phyloP scores from a whole-genome alignment of 1,284 basidiomycete species.

The Moesziomyces sp. region DNA sequence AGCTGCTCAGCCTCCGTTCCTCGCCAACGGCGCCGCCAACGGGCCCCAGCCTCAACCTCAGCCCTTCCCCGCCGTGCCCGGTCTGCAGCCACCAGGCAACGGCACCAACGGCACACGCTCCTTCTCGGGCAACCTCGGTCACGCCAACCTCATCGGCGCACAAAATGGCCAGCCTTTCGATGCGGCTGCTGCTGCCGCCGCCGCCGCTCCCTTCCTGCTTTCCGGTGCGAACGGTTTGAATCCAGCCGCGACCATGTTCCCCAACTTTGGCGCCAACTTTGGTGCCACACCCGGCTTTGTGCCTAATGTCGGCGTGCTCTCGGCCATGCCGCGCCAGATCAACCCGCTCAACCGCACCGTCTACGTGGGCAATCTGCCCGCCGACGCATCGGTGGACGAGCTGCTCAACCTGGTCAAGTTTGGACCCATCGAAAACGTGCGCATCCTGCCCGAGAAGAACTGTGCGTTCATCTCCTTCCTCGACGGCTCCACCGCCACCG shows the following conservation, averaged over 20 bases:
- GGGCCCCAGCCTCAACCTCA: slow-evolving; percentile 20
- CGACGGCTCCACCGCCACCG: slow-evolving; percentile 58
- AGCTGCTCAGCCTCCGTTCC: slow-evolving; percentile 17
- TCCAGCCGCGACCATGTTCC: slow-evolving; percentile 29
- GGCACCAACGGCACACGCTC: slow-evolving; percentile 49
- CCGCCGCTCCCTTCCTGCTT: slow-evolving; percentile 35
- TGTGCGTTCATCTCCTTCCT: slow-evolving; percentile 89
- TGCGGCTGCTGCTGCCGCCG: background rate
- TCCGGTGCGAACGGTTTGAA: slow-evolving; percentile 20
- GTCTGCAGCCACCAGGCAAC: slow-evolving; percentile 44
- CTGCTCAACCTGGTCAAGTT: slow-evolving; percentile 97
- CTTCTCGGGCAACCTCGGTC: slow-evolving; percentile 48
- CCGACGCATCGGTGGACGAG: slow-evolving; percentile 96
- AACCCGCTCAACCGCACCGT: slow-evolving; percentile 77
- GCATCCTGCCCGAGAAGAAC: slow-evolving; percentile 95
- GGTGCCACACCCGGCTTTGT: slow-evolving; percentile 30
- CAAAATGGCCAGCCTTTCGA: slow-evolving; percentile 26
- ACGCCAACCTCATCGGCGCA: slow-evolving; percentile 24
- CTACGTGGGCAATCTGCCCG: slow-evolving; percentile 94
- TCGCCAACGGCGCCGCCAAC: slow-evolving; percentile 24
- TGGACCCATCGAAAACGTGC: slow-evolving; percentile 93
- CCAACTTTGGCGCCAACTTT: slow-evolving; percentile 39
- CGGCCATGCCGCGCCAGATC: slow-evolving; percentile 33
- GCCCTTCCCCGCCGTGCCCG: slow-evolving; percentile 24
- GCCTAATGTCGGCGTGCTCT: slow-evolving; percentile 30